These are phyloP conservation scores for Jacaranda mimosifolia DNA, from an alignment of 257 asterid genomes.

Conservation along the genomic window DNA sequence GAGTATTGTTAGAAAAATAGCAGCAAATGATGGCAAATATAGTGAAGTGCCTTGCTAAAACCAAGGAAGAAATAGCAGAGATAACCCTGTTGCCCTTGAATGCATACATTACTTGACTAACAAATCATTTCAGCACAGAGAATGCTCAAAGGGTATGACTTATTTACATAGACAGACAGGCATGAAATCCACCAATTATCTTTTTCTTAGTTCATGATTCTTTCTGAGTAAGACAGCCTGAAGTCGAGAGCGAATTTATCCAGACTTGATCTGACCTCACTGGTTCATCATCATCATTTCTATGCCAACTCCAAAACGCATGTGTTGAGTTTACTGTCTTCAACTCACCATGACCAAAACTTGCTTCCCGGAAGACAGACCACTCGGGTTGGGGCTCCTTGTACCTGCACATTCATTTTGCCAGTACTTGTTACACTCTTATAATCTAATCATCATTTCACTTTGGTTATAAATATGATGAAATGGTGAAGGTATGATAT, in stretches of 20 bases:
- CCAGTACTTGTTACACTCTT: slow-evolving; percentile 16
- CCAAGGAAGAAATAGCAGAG: no score
- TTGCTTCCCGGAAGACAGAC: slow-evolving; percentile 94
- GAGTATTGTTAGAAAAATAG: no score
- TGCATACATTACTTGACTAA: no score
- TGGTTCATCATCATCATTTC: slow-evolving; percentile 86
- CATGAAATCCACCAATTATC: slow-evolving; percentile 27
- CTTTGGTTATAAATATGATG: no score
- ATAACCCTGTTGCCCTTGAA: no score
- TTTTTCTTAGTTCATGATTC: slow-evolving; percentile 44
- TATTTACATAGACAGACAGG: slow-evolving; percentile 10
- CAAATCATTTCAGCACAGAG: neutral
- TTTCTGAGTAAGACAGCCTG: slow-evolving; percentile 57
- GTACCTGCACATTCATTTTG: slow-evolving; percentile 53
- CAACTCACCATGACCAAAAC: slow-evolving; percentile 96
- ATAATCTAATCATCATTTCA: slow-evolving; percentile 11
- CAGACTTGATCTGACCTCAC: slow-evolving; percentile 80
- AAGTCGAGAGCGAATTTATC: slow-evolving; percentile 62
- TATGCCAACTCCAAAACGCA: slow-evolving; percentile 96
- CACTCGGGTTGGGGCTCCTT: slow-evolving; percentile 70
- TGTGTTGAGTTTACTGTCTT: slow-evolving; percentile 72
- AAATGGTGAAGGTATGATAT: no score
- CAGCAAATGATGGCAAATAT: no score
- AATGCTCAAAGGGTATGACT: no score
- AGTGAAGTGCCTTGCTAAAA: no score